Evolutionary conservation across 495 filamentous ascomycete species (phyloP).

Genomic region (Xylaria longipes): DNA sequence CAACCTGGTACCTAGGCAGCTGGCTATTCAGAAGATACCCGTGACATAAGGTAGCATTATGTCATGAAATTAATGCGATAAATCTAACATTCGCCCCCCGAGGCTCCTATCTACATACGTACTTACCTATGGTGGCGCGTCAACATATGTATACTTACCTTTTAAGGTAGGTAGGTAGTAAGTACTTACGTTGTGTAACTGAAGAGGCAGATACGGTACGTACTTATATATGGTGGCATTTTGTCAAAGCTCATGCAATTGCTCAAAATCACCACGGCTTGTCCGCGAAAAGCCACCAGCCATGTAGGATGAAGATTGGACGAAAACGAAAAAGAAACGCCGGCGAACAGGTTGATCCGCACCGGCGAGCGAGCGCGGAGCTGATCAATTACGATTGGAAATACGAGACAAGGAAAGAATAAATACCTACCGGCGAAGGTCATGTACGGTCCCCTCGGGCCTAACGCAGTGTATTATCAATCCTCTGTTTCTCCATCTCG

Average conservation of each 20-base stretch:
- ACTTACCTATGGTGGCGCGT: not conserved
- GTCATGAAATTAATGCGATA: no score
- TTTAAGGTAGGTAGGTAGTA: not conserved
- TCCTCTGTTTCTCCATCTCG: not conserved
- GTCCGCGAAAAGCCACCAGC: conserved; percentile 18
- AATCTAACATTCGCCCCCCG: not conserved
- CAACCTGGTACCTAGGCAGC: no score
- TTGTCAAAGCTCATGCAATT: conserved; percentile 10
- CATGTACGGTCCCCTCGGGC: not conserved
- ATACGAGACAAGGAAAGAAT: not conserved
- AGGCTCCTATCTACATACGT: not conserved
- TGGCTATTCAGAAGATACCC: no score
- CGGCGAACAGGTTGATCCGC: conserved; percentile 16
- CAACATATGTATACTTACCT: not conserved
- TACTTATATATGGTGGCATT: not conserved
- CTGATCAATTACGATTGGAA: not conserved
- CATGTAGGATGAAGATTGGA: conserved; percentile 5
- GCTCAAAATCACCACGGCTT: not conserved
- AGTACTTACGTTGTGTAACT: not conserved
- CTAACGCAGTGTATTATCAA: conserved; percentile 12
- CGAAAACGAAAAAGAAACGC: conserved; percentile 18
- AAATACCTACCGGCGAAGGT: conserved; percentile 11
- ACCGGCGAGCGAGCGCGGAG: conserved; percentile 12
- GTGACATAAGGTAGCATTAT: no score
- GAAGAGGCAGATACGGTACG: not conserved